These are phyloP conservation scores for Coniophora puteana DNA, from an alignment of 1,284 basidiomycete genomes.

Conservation along the genomic window DNA sequence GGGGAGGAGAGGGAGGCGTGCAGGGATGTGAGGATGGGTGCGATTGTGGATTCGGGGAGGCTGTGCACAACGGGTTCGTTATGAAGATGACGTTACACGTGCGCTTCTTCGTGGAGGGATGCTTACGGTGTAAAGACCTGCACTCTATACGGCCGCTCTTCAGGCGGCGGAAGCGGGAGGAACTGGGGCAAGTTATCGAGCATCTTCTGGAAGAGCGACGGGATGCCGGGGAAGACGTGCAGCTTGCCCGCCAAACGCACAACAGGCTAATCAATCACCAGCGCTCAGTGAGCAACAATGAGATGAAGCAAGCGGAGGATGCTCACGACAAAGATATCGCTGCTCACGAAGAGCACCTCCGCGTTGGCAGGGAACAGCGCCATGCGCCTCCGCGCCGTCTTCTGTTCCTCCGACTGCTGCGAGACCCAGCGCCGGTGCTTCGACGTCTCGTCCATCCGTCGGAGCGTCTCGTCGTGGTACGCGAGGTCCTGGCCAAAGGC, in stretches of 20 bases:
- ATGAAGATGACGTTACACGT: constrained; percentile 5
- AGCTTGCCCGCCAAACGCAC: constrained; percentile 80
- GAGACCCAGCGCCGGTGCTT: constrained; percentile 53
- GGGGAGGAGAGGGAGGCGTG: no score
- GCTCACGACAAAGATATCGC: constrained; percentile 82
- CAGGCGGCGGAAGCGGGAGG: constrained; percentile 70
- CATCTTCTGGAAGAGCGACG: constrained; percentile 80
- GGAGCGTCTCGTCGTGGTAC: constrained; percentile 79
- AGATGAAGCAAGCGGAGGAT: constrained; percentile 1
- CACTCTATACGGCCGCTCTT: constrained; percentile 68
- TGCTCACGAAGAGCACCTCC: constrained; percentile 70
- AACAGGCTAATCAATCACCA: constrained; percentile 57
- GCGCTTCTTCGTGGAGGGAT: neutral
- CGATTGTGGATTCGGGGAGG: constrained; percentile 83
- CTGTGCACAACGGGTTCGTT: constrained; percentile 41
- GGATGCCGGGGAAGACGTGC: constrained; percentile 91
- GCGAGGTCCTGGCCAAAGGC: constrained; percentile 77
- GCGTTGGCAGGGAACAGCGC: constrained; percentile 77
- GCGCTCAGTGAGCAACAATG: constrained; percentile 1
- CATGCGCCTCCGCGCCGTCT: constrained; percentile 75
- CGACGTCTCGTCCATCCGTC: constrained; percentile 70
- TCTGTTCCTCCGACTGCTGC: constrained; percentile 68
- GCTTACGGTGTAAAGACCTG: constrained; percentile 77
- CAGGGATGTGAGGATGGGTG: constrained; percentile 81
- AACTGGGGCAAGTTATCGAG: constrained; percentile 69